Conservation (phyloP, 2,329 filamentous ascomycete species). For the Epicoccum nigrum region DNA sequence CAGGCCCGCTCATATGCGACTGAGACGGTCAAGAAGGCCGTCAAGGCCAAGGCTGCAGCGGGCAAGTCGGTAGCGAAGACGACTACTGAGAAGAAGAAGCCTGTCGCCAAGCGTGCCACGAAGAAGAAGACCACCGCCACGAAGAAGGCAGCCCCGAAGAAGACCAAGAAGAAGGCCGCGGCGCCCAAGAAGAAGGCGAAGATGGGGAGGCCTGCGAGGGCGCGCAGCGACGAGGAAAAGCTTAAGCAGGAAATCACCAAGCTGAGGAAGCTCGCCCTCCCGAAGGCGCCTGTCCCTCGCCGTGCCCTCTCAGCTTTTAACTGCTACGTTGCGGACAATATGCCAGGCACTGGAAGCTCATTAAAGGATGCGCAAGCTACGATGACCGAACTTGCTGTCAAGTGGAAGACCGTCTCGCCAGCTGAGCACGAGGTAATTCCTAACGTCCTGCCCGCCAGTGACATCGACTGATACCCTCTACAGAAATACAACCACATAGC, state of each 20-base stretch:
- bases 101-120: conserved; percentile 30
- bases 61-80: conserved; percentile 28
- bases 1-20: conserved; percentile 44
- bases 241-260: conserved; percentile 32
- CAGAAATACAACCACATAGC: conserved; percentile 62
- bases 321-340: conserved; percentile 35
- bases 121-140: conserved; percentile 29
- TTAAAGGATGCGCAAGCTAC: background rate
- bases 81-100: conserved; percentile 22
- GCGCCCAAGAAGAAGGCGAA: conserved; percentile 30
- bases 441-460: background rate
- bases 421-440: conserved; percentile 45
- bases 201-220: conserved; percentile 34
- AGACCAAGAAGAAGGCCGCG: conserved; percentile 31
- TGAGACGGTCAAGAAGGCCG: conserved; percentile 32
- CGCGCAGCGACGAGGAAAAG: conserved; percentile 39
- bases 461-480: conserved; percentile 7
- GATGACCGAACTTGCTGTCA: no score
- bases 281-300: conserved; percentile 34
- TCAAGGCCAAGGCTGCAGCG: conserved; percentile 34
- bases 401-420: conserved; percentile 39
- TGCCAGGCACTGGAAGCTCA: conserved; percentile 9
- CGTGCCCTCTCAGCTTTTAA: conserved; percentile 23
- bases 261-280: conserved; percentile 49
- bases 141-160: conserved; percentile 32